Evolutionary conservation across 2,329 filamentous ascomycete species (phyloP), one percentile per base, ranked within the genome.

Genomic region (Cladobotryum mycophilum): DNA sequence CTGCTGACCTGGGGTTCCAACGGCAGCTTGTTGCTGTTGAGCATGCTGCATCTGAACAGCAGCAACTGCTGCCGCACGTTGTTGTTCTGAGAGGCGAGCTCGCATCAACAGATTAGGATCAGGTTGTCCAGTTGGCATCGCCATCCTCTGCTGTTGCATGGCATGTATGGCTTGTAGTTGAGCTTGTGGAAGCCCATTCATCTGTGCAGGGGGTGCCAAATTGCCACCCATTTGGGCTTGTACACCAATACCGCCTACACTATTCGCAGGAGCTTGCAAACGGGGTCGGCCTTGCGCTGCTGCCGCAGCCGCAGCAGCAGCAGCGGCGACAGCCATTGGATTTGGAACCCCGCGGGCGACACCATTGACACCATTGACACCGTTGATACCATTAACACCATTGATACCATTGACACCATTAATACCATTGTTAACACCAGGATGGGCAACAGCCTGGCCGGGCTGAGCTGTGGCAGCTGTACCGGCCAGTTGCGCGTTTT

Each of bases 111-210:
- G 66, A 49, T 75, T 75, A 22, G 79, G 70, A 53, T 83, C 79
- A 3, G 79, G 63, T 37, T 65, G 65, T 38, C 65, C 62, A 35
- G 67, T 67, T 2, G 66, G 64, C 57, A 68, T 66, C 2, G 81
- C 78, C 71, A 88, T 78, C 49, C 85, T 78, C 48, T 80, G 76
- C 55, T 85, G 78, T 17, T 53, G 52, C 44, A 53, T 53, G 15
- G 71, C 72, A 55, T 78, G 72, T 57, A 71, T 58, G 14, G 76
- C 75, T 59, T 86, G 84, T 71, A 89, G 78, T 56, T 86, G 86
- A 20, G 85, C 83, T 63, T 88, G 85, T 36, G 84, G 81, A 20
- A 87, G 75, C 42, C 79, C 79, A 53, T 81, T 81, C 72, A 87
- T 78, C 40, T 80, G 77, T 62, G 81, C 76, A 3, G 72, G 80